Evolutionary conservation across 2,329 filamentous ascomycete genomes (phyloP).

Genomic region (Pseudogymnoascus verrucosus): DNA sequence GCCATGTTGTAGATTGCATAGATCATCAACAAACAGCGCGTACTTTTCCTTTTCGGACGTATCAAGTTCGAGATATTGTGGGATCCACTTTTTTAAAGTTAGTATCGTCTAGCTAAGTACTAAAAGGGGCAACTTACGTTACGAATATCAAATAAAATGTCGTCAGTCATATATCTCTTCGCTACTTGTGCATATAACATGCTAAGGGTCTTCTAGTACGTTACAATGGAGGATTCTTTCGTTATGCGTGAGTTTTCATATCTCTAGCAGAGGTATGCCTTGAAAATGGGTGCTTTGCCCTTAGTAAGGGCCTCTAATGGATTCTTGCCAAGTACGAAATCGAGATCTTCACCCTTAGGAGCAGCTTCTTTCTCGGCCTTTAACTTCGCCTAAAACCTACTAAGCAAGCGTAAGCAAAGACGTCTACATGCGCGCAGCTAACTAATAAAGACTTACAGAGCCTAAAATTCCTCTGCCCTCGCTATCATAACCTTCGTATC

Average conservation of each 20-base stretch:
- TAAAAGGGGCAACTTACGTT: conserved; percentile 15
- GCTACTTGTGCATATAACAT: conserved; percentile 17
- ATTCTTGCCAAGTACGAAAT: conserved; percentile 9
- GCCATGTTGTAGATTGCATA: conserved; percentile 20
- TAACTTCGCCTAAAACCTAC: conserved; percentile 15
- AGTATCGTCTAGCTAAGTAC: conserved; percentile 8
- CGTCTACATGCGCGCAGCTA: conserved; percentile 3
- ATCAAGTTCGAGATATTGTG: conserved; percentile 16
- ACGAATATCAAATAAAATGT: conserved; percentile 18
- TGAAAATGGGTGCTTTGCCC: conserved; percentile 17
- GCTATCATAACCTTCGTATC: conserved; percentile 17
- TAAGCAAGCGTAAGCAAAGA: conserved; percentile 11
- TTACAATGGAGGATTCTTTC: conserved; percentile 17
- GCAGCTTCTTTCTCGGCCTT: not conserved
- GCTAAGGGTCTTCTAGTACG: conserved; percentile 20
- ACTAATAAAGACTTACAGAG: conserved; percentile 15
- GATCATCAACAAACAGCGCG: conserved; percentile 20
- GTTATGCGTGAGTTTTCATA: conserved; percentile 19
- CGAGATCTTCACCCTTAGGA: not conserved
- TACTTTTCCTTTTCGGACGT: conserved; percentile 21
- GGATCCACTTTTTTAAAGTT: conserved; percentile 18
- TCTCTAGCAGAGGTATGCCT: conserved; percentile 19
- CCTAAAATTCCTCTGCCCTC: conserved; percentile 16
- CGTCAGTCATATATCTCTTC: conserved; percentile 15
- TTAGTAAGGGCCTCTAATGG: conserved; percentile 11